Conservation (phyloP, 495 filamentous ascomycete genomes). For the Penicillium nucicola region DNA sequence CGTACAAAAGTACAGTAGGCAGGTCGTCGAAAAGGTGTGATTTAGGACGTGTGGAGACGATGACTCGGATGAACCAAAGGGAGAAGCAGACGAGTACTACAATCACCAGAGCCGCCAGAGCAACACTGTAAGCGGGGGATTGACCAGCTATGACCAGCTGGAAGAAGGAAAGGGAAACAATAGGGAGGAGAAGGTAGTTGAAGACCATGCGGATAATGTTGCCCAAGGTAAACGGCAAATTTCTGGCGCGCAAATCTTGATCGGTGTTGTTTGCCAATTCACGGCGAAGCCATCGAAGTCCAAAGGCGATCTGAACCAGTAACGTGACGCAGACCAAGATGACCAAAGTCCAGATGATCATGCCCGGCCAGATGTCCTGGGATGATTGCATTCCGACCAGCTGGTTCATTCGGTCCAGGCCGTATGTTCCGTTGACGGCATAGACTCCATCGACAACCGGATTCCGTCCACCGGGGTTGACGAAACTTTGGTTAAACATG, state of each 20-base stretch:
- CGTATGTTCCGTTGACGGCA: slow-evolving; percentile 64
- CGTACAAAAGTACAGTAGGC: slow-evolving; percentile 83
- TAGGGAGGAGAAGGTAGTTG: slow-evolving; percentile 86
- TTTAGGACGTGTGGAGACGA: slow-evolving; percentile 75
- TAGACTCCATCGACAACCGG: slow-evolving; percentile 85
- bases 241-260: slow-evolving; percentile 85
- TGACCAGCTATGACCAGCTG: slow-evolving; percentile 74
- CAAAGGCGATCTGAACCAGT: slow-evolving; percentile 75
- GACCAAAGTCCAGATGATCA: slow-evolving; percentile 79
- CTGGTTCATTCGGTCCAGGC: slow-evolving; percentile 74
- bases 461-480: slow-evolving; percentile 61
- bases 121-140: slow-evolving; percentile 68
- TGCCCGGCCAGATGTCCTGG: slow-evolving; percentile 88
- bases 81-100: slow-evolving; percentile 67
- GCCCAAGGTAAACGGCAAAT: slow-evolving; percentile 87
- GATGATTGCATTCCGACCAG: slow-evolving; percentile 74
- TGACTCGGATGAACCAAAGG: slow-evolving; percentile 74
- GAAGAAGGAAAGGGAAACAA: slow-evolving; percentile 82
- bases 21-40: slow-evolving; percentile 90
- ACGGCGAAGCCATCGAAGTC: slow-evolving; percentile 69
- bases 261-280: slow-evolving; percentile 67
- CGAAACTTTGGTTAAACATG: slow-evolving; percentile 91
- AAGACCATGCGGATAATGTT: slow-evolving; percentile 85
- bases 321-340: slow-evolving; percentile 66
- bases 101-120: slow-evolving; percentile 69